These are phyloP conservation scores for Cercospora berteroae DNA, from an alignment of 2,329 filamentous ascomycete genomes.

Conservation along the genomic window DNA sequence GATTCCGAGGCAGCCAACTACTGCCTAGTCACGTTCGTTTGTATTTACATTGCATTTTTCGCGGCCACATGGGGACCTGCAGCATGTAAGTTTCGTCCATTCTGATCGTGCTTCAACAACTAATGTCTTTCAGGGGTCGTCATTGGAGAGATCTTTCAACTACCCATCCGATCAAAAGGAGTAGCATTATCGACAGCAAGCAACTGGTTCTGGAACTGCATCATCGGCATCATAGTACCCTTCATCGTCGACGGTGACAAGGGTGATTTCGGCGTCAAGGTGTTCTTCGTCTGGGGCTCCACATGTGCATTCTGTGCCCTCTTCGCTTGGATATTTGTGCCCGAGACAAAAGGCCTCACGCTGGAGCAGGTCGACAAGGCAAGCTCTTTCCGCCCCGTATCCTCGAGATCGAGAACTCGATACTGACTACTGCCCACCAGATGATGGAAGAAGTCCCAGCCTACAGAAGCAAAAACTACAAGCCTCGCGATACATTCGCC, in stretches of 20 bases:
- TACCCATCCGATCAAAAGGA: conserved; percentile 54
- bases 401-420: neutral
- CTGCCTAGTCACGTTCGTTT: conserved; percentile 75
- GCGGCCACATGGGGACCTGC: conserved; percentile 67
- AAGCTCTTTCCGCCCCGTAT: neutral
- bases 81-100: neutral
- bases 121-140: conserved; percentile 42
- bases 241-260: conserved; percentile 64
- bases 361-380: conserved; percentile 34
- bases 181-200: conserved; percentile 82
- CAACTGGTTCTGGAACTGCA: conserved; percentile 53
- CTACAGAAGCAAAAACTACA: conserved; percentile 38
- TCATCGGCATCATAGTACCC: conserved; percentile 68
- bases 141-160: conserved; percentile 86
- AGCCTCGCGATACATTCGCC: conserved; percentile 34
- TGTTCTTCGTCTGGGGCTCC: conserved; percentile 50
- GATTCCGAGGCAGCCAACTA: conserved; percentile 51
- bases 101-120: neutral
- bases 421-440: conserved; percentile 27
- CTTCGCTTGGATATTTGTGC: conserved; percentile 42
- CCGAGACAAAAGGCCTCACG: conserved; percentile 42
- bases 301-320: conserved; percentile 36
- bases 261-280: conserved; percentile 52
- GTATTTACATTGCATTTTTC: conserved; percentile 91
- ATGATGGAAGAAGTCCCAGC: conserved; percentile 51